phyloP scores from a whole-genome alignment of 805 yeast species.

The Kodamaea sagamina region DNA sequence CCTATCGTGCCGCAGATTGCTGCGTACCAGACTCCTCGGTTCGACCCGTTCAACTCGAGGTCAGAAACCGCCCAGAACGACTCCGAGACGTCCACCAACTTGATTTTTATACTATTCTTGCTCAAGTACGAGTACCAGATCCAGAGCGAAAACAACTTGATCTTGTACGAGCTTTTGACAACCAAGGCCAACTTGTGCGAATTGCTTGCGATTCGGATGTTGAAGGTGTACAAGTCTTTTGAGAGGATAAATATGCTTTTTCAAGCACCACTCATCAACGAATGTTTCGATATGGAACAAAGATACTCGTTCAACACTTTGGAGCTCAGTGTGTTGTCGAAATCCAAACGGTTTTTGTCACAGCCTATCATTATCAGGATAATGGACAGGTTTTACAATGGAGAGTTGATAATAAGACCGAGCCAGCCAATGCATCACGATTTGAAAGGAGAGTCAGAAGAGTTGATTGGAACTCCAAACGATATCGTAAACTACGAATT shows the following conservation, averaged over 20 bases:
- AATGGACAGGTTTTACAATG: constrained; percentile 52
- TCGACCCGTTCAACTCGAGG: constrained; percentile 19
- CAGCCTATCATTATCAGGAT: constrained; percentile 53
- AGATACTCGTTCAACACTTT: constrained; percentile 42
- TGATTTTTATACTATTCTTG: constrained; percentile 36
- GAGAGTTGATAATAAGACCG: constrained; percentile 41
- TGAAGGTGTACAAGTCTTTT: constrained; percentile 45
- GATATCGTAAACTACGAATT: constrained; percentile 33
- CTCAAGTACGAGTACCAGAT: constrained; percentile 41
- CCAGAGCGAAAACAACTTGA: constrained; percentile 41
- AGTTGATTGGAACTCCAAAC: constrained; percentile 15
- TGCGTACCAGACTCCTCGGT: constrained; percentile 21
- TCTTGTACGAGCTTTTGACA: constrained; percentile 35
- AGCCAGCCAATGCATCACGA: constrained; percentile 9
- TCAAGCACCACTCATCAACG: constrained; percentile 46
- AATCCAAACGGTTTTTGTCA: constrained; percentile 52
- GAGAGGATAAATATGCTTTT: constrained; percentile 49
- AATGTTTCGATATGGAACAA: constrained; percentile 21
- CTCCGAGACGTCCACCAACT: constrained; percentile 18
- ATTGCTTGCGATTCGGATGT: constrained; percentile 50
- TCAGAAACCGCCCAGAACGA: constrained; percentile 6
- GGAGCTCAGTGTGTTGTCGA: constrained; percentile 54
- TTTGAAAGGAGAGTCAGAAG: constrained; percentile 18
- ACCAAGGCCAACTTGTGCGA: constrained; percentile 57
- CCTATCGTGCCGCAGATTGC: constrained; percentile 26